phyloP scores from a whole-genome alignment of 257 asterid genomes.

The Solanum arcanum region DNA sequence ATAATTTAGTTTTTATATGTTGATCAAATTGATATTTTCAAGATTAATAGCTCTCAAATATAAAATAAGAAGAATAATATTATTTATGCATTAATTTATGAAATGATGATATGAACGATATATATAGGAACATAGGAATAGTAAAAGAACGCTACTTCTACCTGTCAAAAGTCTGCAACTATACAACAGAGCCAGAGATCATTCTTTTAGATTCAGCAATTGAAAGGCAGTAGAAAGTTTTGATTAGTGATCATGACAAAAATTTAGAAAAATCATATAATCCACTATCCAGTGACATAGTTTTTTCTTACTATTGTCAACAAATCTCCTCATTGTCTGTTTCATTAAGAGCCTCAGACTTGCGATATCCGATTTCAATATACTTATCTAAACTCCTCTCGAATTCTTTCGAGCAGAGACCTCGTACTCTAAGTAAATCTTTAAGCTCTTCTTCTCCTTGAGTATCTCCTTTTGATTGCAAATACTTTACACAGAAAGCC shows the following conservation, averaged over 20 bases:
- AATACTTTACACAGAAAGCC: constrained; percentile 30
- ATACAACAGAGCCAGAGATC: neutral
- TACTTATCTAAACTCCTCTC: constrained; percentile 11
- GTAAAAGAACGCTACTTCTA: neutral
- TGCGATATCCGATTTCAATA: neutral
- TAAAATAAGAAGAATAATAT: too few species aligned
- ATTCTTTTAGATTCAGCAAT: neutral
- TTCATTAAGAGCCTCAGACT: neutral
- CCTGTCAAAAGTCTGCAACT: neutral
- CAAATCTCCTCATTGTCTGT: neutral
- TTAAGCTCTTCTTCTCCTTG: constrained; percentile 13
- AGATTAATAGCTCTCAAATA: too few species aligned
- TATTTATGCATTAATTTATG: too few species aligned
- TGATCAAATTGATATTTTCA: too few species aligned
- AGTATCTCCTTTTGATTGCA: constrained; percentile 27
- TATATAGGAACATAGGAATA: too few species aligned
- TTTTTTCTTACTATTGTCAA: neutral
- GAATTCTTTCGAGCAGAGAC: constrained; percentile 6
- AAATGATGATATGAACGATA: too few species aligned
- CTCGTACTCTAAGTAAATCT: constrained; percentile 14
- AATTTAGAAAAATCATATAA: neutral
- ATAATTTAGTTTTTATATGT: too few species aligned
- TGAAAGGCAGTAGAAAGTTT: neutral
- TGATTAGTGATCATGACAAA: neutral
- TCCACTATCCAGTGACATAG: neutral